Evolutionary conservation across 495 filamentous ascomycete genomes (phyloP).

Genomic region (Cercophora samala): DNA sequence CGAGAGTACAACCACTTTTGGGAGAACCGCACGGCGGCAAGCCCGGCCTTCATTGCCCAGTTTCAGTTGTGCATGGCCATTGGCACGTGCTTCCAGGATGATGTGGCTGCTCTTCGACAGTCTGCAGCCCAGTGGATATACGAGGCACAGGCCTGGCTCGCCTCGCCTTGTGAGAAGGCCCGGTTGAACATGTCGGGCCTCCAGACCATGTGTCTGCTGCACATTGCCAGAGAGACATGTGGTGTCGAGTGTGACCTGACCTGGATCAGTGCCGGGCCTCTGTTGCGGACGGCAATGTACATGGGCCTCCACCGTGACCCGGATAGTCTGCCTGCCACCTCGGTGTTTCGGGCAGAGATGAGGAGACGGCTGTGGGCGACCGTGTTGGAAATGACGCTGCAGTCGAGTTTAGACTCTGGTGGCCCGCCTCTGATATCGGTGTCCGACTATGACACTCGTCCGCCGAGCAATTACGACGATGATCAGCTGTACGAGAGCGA

Average conservation of each 20-base stretch:
- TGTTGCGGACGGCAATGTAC: conserved; percentile 57
- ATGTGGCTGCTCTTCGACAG: conserved; percentile 43
- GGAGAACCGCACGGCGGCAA: conserved; percentile 28
- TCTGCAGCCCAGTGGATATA: conserved; percentile 60
- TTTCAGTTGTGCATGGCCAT: conserved; percentile 64
- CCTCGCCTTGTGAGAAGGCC: conserved; percentile 51
- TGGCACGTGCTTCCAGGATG: conserved; percentile 55
- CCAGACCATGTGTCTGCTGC: conserved; percentile 57
- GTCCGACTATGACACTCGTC: conserved; percentile 56
- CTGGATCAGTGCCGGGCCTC: conserved; percentile 57
- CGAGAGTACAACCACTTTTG: conserved; percentile 48
- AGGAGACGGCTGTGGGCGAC: conserved; percentile 68
- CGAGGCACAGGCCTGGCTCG: conserved; percentile 61
- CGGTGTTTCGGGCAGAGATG: conserved; percentile 57
- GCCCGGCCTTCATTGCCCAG: conserved; percentile 51
- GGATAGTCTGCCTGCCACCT: conserved; percentile 37
- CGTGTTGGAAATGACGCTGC: conserved; percentile 59
- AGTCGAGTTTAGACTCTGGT: conserved; percentile 58
- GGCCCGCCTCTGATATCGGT: conserved; percentile 54
- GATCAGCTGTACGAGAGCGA: conserved; percentile 36
- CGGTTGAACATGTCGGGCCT: conserved; percentile 54
- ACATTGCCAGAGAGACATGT: conserved; percentile 55
- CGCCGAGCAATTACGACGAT: conserved; percentile 53
- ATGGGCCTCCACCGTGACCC: conserved; percentile 64
- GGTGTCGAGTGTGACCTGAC: conserved; percentile 54